Percentiles rank a stretch among this genome's conserved stretches.
These are phyloP conservation scores for Dipodascopsis uninucleata DNA, from an alignment of 805 yeast genomes.

Conservation along the genomic window DNA sequence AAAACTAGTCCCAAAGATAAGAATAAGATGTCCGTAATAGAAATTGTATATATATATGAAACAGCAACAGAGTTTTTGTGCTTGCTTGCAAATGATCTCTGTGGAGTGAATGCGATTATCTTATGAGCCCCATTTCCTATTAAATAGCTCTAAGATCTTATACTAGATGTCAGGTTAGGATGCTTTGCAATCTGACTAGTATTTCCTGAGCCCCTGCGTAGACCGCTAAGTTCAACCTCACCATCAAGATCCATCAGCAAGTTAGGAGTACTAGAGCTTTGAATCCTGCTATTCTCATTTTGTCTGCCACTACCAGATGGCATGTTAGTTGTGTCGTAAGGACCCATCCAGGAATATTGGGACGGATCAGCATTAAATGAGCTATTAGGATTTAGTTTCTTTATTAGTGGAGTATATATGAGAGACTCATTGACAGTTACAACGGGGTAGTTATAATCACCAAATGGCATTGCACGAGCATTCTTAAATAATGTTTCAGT, in stretches of 20 bases:
- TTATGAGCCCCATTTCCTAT: no score
- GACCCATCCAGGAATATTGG: conserved; percentile 9
- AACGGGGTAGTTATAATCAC: conserved; percentile 45
- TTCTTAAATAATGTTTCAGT: conserved; percentile 37
- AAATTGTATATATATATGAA: no score
- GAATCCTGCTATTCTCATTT: neutral
- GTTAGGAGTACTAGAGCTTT: conserved; percentile 1
- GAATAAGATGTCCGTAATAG: no score
- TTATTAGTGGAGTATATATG: conserved; percentile 16
- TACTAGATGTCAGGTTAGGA: no score
- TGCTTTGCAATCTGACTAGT: no score
- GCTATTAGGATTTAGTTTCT: conserved; percentile 5
- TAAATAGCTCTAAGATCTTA: no score
- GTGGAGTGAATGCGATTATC: no score
- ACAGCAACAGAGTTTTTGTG: no score
- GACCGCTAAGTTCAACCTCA: conserved; percentile 1
- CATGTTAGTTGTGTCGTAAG: neutral
- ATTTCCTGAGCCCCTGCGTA: no score
- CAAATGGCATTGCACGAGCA: conserved; percentile 37
- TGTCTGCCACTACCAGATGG: neutral
- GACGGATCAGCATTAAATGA: neutral
- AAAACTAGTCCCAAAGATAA: no score
- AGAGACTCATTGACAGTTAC: conserved; percentile 35
- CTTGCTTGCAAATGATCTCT: no score
- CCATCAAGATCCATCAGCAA: conserved; percentile 1